These are phyloP conservation scores for Thermoascus crustaceus DNA, from an alignment of 2,329 filamentous ascomycete species.

Conservation along the genomic window DNA sequence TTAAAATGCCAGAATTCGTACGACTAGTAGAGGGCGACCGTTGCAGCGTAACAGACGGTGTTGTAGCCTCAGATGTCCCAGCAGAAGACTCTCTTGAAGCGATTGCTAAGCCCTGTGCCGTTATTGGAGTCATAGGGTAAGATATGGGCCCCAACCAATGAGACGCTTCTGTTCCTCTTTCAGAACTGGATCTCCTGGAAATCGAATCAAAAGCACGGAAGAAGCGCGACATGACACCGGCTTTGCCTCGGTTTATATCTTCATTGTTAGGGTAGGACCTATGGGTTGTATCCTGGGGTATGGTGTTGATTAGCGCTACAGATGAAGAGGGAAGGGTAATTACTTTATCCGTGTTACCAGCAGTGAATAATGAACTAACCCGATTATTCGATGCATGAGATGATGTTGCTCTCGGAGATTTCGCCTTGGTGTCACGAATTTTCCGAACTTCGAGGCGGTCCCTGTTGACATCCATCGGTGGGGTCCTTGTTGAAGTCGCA, in stretches of 20 bases:
- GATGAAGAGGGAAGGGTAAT: neutral
- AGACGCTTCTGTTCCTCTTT: neutral
- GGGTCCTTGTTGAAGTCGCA: slow-evolving; percentile 16
- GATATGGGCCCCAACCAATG: too few species aligned
- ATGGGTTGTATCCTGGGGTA: neutral
- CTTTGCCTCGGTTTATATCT: neutral
- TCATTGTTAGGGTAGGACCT: neutral
- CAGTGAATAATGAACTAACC: neutral
- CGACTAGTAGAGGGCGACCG: too few species aligned
- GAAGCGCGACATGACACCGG: slow-evolving; percentile 4
- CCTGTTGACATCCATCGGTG: slow-evolving; percentile 14
- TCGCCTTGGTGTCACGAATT: slow-evolving; percentile 5
- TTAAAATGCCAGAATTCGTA: neutral
- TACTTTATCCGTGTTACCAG: neutral
- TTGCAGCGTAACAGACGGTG: too few species aligned
- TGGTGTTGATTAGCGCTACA: neutral
- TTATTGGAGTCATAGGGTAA: slow-evolving; percentile 1
- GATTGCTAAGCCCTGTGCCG: too few species aligned
- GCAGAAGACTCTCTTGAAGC: too few species aligned
- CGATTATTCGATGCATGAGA: neutral
- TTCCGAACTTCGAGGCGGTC: slow-evolving; percentile 18
- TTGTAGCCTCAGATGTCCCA: too few species aligned
- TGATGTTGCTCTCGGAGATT: neutral
- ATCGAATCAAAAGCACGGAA: slow-evolving; percentile 6
- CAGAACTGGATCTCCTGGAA: slow-evolving; percentile 2